A percentile compares a stretch with the other conserved stretches of the same genome.
Evolutionary conservation across 805 yeast species (phyloP).

Genomic region (Ogataea henricii): DNA sequence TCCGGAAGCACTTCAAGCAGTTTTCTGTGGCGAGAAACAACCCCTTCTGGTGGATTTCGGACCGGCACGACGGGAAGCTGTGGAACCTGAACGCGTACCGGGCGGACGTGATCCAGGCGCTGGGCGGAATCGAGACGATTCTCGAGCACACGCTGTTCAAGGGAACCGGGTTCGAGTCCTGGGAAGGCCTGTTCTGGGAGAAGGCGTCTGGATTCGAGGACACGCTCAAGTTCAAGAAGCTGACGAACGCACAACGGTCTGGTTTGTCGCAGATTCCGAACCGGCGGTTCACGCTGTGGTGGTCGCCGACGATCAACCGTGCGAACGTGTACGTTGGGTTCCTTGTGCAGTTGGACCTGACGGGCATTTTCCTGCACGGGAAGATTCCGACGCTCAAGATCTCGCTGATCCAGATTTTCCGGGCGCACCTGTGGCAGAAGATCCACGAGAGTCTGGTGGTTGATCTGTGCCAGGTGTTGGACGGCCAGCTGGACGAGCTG

Average conservation of each 20-base stretch:
- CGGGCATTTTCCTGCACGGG: slow-evolving; percentile 97
- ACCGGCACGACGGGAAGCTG: slow-evolving; percentile 90
- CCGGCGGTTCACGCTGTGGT: slow-evolving; percentile 96
- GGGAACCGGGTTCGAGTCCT: slow-evolving; percentile 95
- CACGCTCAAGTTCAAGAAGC: slow-evolving; percentile 87
- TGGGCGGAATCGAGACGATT: slow-evolving; percentile 96
- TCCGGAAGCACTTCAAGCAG: slow-evolving; percentile 76
- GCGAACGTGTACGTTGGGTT: slow-evolving; percentile 98
- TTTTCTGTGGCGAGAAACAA: slow-evolving; percentile 70
- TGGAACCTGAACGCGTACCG: slow-evolving; percentile 94
- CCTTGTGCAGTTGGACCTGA: slow-evolving; percentile 90
- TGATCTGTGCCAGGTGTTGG: slow-evolving; percentile 90
- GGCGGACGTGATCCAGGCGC: slow-evolving; percentile 93
- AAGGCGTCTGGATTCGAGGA: slow-evolving; percentile 97
- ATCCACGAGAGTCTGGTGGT: slow-evolving; percentile 94
- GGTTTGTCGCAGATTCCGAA: slow-evolving; percentile 98
- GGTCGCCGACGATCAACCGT: slow-evolving; percentile 98
- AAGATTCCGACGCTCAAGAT: slow-evolving; percentile 96
- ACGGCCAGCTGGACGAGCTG: slow-evolving; percentile 78
- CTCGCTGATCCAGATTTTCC: slow-evolving; percentile 90
- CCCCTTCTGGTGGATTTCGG: slow-evolving; percentile 96
- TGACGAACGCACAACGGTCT: slow-evolving; percentile 96
- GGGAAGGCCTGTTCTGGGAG: slow-evolving; percentile 99
- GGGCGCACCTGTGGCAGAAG: slow-evolving; percentile 99
- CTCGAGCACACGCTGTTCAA: slow-evolving; percentile 92